Percentiles rank a stretch among this genome's conserved stretches.
Evolutionary conservation across 2,329 filamentous ascomycete genomes (phyloP).

Genomic region (Falciphora oryzae): DNA sequence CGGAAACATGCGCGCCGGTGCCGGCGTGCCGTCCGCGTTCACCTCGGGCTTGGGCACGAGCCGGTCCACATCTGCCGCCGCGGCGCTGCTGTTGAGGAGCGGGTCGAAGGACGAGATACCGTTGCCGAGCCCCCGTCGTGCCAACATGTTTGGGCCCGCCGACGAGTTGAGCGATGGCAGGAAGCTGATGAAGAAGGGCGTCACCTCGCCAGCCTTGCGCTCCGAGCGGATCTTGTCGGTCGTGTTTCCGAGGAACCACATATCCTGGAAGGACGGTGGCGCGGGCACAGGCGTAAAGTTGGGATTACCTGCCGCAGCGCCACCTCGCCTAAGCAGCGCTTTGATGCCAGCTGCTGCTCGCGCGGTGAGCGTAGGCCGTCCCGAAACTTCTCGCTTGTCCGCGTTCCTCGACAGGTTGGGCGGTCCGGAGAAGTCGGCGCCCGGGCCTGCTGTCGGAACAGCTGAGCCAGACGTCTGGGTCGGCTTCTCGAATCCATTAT

Average conservation of each 20-base stretch:
- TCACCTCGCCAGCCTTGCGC: slow-evolving; percentile 75
- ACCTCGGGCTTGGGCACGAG: slow-evolving; percentile 59
- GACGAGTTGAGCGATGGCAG: slow-evolving; percentile 39
- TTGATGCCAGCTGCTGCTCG: background rate
- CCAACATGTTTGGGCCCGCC: slow-evolving; percentile 22
- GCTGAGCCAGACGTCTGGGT: background rate
- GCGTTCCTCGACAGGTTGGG: background rate
- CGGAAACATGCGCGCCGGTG: slow-evolving; percentile 66
- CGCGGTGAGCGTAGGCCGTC: background rate
- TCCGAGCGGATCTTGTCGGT: slow-evolving; percentile 65
- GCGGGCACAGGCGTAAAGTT: slow-evolving; percentile 46
- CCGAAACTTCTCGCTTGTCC: background rate
- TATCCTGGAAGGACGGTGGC: slow-evolving; percentile 61
- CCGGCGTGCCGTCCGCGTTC: slow-evolving; percentile 64
- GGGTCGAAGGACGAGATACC: slow-evolving; percentile 13
- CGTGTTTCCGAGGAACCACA: slow-evolving; percentile 76
- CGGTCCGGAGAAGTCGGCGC: background rate
- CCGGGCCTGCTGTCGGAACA: background rate
- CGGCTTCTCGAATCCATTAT: background rate
- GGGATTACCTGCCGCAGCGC: slow-evolving; percentile 9
- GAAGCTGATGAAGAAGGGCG: slow-evolving; percentile 82
- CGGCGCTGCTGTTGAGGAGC: slow-evolving; percentile 12
- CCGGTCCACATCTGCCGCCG: background rate
- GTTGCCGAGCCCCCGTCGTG: slow-evolving; percentile 23
- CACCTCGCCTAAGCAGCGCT: background rate